Conservation (phyloP, 208 protist species). For the Crithidia brevicula region DNA sequence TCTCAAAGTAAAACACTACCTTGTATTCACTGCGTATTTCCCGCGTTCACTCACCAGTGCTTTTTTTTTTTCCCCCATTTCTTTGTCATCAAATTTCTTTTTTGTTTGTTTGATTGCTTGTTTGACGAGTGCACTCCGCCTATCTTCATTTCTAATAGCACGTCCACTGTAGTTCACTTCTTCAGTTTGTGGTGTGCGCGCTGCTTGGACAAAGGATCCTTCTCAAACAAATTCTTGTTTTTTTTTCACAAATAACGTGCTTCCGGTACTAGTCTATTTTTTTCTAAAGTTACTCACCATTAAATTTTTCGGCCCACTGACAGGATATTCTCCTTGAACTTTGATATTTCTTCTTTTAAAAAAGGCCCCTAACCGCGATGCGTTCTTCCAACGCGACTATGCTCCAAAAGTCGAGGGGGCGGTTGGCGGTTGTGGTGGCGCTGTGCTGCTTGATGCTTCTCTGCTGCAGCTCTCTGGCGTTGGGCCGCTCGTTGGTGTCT, state of each 20-base stretch:
- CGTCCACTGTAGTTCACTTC: too few relatives aligned
- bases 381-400: neutral
- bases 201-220: too few relatives aligned
- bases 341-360: too few relatives aligned
- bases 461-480: neutral
- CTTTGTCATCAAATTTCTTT: neutral
- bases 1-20: too few relatives aligned
- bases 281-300: too few relatives aligned
- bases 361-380: neutral
- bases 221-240: too few relatives aligned
- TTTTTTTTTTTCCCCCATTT: neutral
- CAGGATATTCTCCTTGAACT: too few relatives aligned
- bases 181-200: too few relatives aligned
- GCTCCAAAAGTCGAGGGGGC: neutral
- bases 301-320: too few relatives aligned
- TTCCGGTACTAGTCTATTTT: too few relatives aligned
- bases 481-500: neutral
- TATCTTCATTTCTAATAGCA: neutral
- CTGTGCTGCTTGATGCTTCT: constrained; percentile 6
- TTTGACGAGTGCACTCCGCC: neutral
- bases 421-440: neutral
- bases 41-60: neutral
- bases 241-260: too few relatives aligned
- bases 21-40: neutral
- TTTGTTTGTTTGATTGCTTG: neutral